These are phyloP conservation scores for Naegleria lovaniensis DNA, from an alignment of 208 protist species.

Conservation along the genomic window DNA sequence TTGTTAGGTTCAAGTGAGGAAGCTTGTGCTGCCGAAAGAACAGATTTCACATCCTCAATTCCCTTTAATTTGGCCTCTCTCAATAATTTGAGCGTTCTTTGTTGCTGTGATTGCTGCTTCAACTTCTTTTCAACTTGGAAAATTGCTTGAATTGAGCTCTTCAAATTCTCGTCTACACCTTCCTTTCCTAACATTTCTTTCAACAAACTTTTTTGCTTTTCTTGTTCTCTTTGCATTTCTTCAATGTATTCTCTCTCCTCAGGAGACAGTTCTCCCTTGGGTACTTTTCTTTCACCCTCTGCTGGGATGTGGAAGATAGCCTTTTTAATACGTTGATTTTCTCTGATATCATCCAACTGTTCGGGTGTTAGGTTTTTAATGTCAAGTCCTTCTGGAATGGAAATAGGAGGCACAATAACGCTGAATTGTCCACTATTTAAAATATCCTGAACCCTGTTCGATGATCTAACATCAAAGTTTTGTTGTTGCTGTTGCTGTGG, in stretches of 20 bases:
- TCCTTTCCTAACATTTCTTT: not conserved
- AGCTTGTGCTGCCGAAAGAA: not conserved
- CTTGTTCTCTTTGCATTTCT: not conserved
- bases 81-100: not conserved
- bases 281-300: not conserved
- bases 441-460: not conserved
- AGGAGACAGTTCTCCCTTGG: not conserved
- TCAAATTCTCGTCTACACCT: not conserved
- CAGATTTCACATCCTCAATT: not conserved
- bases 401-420: not conserved
- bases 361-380: not conserved
- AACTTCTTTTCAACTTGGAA: not conserved
- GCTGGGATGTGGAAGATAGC: not conserved
- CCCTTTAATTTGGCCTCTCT: not conserved
- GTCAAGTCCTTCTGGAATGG: not conserved
- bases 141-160: not conserved
- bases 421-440: constrained; percentile 15
- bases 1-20: not conserved
- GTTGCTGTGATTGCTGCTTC: not conserved
- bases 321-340: constrained; percentile 4
- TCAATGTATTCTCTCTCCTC: not conserved
- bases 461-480: not conserved
- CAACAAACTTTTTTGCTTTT: not conserved
- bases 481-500: not conserved
- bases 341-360: not conserved